A percentile compares a stretch with the other conserved stretches of the same genome.
These are phyloP conservation scores for Fusarium udum DNA, from an alignment of 2,329 filamentous ascomycete genomes.

Conservation along the genomic window DNA sequence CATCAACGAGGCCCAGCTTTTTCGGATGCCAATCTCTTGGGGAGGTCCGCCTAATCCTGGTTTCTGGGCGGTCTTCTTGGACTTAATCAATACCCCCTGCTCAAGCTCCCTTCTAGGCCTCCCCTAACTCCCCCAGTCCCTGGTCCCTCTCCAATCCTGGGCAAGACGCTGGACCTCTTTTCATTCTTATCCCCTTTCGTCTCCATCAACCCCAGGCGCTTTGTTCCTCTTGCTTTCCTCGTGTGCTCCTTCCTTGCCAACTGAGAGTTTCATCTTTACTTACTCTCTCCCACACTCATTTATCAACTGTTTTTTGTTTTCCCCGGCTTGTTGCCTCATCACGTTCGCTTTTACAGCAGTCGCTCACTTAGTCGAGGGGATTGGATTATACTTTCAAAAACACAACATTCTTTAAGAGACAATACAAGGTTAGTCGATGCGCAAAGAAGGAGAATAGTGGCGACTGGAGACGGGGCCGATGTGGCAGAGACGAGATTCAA, in stretches of 20 bases:
- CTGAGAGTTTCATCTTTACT: slow-evolving; percentile 57
- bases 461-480: neutral
- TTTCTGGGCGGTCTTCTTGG: no score
- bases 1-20: no score
- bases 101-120: slow-evolving; percentile 14
- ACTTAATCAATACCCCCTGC: slow-evolving; percentile 11
- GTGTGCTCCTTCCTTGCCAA: slow-evolving; percentile 57
- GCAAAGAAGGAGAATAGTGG: neutral
- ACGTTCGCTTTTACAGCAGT: slow-evolving; percentile 46
- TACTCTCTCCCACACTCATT: slow-evolving; percentile 67
- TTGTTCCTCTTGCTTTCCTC: slow-evolving; percentile 41
- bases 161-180: slow-evolving; percentile 38
- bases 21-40: no score
- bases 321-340: slow-evolving; percentile 36
- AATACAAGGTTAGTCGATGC: slow-evolving; percentile 39
- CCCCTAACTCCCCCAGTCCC: slow-evolving; percentile 22
- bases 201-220: slow-evolving; percentile 38
- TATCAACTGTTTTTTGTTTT: slow-evolving; percentile 42
- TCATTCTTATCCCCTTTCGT: slow-evolving; percentile 43
- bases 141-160: slow-evolving; percentile 25
- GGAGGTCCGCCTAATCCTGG: no score
- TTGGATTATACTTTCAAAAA: slow-evolving; percentile 1
- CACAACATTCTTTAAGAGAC: slow-evolving; percentile 29
- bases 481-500: neutral
- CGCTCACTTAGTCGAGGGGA: slow-evolving; percentile 38